These are phyloP conservation scores for Santalum album DNA, from an alignment of 164 flowering plant species.

Conservation along the genomic window DNA sequence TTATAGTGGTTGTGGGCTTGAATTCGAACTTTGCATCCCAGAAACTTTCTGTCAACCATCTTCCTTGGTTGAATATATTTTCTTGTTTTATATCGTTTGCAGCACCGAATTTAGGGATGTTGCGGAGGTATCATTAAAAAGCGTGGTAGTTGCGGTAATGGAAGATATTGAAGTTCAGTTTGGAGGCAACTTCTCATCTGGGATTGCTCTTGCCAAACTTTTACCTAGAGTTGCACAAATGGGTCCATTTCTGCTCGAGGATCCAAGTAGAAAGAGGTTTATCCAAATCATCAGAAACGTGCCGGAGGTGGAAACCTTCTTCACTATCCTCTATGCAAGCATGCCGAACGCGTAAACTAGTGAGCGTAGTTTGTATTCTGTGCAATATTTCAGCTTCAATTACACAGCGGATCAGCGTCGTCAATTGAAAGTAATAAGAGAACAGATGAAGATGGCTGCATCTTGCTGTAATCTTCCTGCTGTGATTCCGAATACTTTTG, in stretches of 20 bases:
- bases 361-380: not conserved
- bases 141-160: slow-evolving; percentile 39
- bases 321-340: slow-evolving; percentile 69
- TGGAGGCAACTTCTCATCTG: slow-evolving; percentile 26
- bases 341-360: slow-evolving; percentile 26
- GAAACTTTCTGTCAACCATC: no score
- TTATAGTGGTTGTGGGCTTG: no score
- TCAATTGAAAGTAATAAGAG: no score
- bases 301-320: slow-evolving; percentile 74
- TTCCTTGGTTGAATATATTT: not conserved
- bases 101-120: slow-evolving; percentile 63
- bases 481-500: no score
- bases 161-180: slow-evolving; percentile 37
- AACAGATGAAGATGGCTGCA: no score
- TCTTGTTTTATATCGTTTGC: slow-evolving; percentile 13
- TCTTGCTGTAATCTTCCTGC: no score
- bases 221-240: slow-evolving; percentile 53
- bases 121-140: slow-evolving; percentile 48
- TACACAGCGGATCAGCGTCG: no score
- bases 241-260: slow-evolving; percentile 43
- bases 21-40: no score
- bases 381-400: no score
- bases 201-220: slow-evolving; percentile 63
- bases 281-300: slow-evolving; percentile 37
- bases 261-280: slow-evolving; percentile 45